Base-by-base conservation (phyloP, 176 grass and related monocot species). In the Oryza officinalis region DNA sequence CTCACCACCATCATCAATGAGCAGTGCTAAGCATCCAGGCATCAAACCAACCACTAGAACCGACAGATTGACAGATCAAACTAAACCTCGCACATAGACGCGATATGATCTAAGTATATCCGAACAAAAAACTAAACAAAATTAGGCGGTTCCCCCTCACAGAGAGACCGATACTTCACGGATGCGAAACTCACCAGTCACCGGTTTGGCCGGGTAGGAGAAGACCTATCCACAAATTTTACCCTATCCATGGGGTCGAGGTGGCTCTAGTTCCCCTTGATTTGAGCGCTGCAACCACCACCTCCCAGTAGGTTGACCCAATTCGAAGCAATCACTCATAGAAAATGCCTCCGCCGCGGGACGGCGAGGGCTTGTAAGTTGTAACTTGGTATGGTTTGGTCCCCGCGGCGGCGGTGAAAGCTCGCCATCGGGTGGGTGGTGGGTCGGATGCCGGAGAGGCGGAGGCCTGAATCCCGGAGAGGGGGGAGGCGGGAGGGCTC, bases 111-210 rank as follows among this genome's bases (percentile, higher is more conserved):
- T 73, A 27, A 27, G 30, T 8, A 32, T 4, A 8, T 37, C 12
- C 0, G 25, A 20, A 10, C 35, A n/a, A 73, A 64, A 74, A 59
- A 59, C 15, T 5, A 18, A 50, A 17, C 4, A 50, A 17, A 52
- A 52, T 3, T 41, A 74, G 18, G 22, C 44, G 14, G 31, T 45
- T 27, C 22, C 28, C 27, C 8, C 13, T 70, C 23, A 30, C 60
- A 14, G 40, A 13, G 30, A 30, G 27, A 30, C 30, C 63, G 63
- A 14, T 27, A 27, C 9, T n/a, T 20, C 8, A 3, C 8, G 65
- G 15, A 65, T 17, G 25, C 18, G 7, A 17, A 61, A 33, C 7
- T 81, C 78, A 81, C 71, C 61, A 69, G 35, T 75, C 78, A 81
- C 71, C 61, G 46, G 26, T 18, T 59, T 68, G 6, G 14, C 23